These are phyloP conservation scores for Didymella segeticola DNA, from an alignment of 2,329 filamentous ascomycete species.

Conservation along the genomic window DNA sequence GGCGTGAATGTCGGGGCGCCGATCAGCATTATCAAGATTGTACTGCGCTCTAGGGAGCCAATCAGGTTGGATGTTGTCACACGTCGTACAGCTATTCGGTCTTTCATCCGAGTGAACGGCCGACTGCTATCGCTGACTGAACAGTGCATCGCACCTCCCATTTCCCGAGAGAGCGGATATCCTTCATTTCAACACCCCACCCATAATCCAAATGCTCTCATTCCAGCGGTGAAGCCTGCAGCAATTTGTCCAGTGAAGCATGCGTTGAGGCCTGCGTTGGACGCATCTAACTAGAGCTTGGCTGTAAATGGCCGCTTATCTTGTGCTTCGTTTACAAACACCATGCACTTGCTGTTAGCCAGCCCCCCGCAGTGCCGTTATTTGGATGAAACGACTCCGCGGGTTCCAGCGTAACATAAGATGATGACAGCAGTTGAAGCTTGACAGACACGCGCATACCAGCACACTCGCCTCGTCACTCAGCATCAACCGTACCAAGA, in stretches of 20 bases:
- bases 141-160: conserved; percentile 5
- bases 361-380: conserved; percentile 19
- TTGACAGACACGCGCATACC: conserved; percentile 12
- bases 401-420: conserved; percentile 1
- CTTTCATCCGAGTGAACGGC: conserved; percentile 25
- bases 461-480: neutral
- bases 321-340: neutral
- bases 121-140: conserved; percentile 16
- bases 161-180: conserved; percentile 5
- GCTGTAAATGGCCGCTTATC: conserved; percentile 13
- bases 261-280: neutral
- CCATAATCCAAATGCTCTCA: conserved; percentile 2
- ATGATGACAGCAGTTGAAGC: neutral
- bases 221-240: conserved; percentile 17
- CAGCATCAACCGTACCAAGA: neutral
- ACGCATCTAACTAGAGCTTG: neutral
- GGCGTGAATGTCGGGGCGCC: conserved; percentile 23
- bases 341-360: conserved; percentile 15
- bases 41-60: conserved; percentile 20
- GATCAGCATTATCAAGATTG: conserved; percentile 7
- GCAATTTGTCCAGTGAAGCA: neutral
- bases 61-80: conserved; percentile 10
- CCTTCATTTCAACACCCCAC: neutral
- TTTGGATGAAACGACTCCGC: conserved; percentile 17
- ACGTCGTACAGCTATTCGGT: conserved; percentile 21